Percentiles rank a stretch among this genome's conserved stretches.
These are phyloP conservation scores for Parastagonospora nodorum DNA, from an alignment of 2,329 filamentous ascomycete species.

Conservation along the genomic window DNA sequence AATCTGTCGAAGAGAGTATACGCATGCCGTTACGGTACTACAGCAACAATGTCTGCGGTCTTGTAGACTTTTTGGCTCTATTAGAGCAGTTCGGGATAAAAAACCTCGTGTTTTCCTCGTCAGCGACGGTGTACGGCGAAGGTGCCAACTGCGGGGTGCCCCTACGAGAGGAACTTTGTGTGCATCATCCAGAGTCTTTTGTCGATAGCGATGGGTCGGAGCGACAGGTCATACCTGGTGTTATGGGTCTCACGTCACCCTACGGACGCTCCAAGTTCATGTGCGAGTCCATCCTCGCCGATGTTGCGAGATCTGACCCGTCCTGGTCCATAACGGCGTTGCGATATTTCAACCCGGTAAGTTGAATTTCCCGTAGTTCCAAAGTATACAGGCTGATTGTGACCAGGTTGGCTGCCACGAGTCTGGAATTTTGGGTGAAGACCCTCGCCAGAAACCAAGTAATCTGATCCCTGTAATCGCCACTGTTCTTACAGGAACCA, in stretches of 20 bases:
- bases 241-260: constrained; percentile 65
- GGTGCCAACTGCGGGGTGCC: constrained; percentile 52
- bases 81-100: constrained; percentile 66
- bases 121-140: constrained; percentile 68
- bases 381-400: neutral
- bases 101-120: constrained; percentile 70
- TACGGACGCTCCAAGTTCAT: constrained; percentile 72
- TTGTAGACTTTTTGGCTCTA: constrained; percentile 63
- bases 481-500: constrained; percentile 63
- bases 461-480: constrained; percentile 70
- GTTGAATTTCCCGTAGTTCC: constrained; percentile 3
- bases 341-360: constrained; percentile 68
- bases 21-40: constrained; percentile 66
- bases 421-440: constrained; percentile 67
- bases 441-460: constrained; percentile 64
- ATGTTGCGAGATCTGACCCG: constrained; percentile 64
- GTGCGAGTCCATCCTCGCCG: constrained; percentile 68
- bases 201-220: constrained; percentile 51
- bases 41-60: constrained; percentile 68
- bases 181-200: constrained; percentile 56
- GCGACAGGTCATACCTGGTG: constrained; percentile 53
- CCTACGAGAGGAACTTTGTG: constrained; percentile 61
- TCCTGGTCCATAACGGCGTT: constrained; percentile 67
- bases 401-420: constrained; percentile 63
- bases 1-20: constrained; percentile 69